A percentile compares a stretch with the other conserved stretches of the same genome.
Evolutionary conservation across 768 basidiomycete genomes (phyloP).

Genomic region (Lenzites betulinus): DNA sequence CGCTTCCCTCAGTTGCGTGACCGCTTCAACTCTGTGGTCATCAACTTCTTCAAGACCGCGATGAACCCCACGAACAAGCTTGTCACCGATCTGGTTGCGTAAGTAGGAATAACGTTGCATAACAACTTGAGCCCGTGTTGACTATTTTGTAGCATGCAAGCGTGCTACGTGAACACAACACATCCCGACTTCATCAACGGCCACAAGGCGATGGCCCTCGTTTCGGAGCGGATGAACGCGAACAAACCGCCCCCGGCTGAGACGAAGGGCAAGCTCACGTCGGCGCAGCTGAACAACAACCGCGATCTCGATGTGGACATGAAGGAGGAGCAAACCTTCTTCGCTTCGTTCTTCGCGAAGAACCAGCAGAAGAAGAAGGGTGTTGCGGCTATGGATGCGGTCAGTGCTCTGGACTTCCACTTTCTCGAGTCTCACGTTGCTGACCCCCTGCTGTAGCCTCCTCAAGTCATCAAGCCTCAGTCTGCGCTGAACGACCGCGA

Average conservation of each 20-base stretch:
- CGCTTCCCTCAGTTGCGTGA: conserved; percentile 96
- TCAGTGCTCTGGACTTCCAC: conserved; percentile 57
- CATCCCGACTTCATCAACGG: conserved; percentile 98
- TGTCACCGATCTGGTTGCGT: conserved; percentile 90
- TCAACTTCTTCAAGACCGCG: conserved; percentile 93
- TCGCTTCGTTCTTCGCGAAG: conserved; percentile 92
- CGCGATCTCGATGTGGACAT: conserved; percentile 89
- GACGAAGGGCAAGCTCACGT: background rate
- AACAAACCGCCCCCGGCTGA: conserved; percentile 69
- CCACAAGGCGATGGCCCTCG: conserved; percentile 93
- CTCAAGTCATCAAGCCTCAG: conserved; percentile 85
- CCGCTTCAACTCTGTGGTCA: conserved; percentile 93
- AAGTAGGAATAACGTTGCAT: background rate
- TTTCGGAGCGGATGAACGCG: conserved; percentile 81
- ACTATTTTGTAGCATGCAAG: conserved; percentile 76
- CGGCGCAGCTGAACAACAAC: conserved; percentile 75
- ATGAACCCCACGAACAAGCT: conserved; percentile 97
- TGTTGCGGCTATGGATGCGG: conserved; percentile 22
- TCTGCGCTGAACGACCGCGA: conserved; percentile 91
- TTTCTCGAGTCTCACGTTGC: conserved; percentile 56
- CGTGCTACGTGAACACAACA: conserved; percentile 98
- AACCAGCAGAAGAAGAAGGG: conserved; percentile 51
- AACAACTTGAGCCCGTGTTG: background rate
- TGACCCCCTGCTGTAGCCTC: conserved; percentile 53
- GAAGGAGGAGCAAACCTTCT: conserved; percentile 68